Percentiles rank a stretch among this genome's conserved stretches.
These are phyloP conservation scores for Phoma herbarum DNA, from an alignment of 2,329 filamentous ascomycete species.

Conservation along the genomic window DNA sequence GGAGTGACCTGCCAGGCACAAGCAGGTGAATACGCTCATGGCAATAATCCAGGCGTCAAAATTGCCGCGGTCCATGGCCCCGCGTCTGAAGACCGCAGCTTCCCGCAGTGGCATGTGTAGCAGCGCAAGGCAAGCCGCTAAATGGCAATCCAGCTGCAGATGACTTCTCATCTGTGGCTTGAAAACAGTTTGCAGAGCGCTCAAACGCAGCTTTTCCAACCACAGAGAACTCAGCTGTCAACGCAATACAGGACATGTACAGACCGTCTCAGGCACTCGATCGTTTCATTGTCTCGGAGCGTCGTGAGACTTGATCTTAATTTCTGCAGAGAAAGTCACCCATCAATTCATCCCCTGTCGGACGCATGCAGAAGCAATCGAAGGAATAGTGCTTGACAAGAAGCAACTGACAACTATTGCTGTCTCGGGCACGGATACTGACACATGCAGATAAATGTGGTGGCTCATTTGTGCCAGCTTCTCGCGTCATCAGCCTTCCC, in stretches of 20 bases:
- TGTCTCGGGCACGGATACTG: slow-evolving; percentile 23
- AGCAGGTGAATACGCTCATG: not conserved
- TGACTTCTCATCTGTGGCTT: not conserved
- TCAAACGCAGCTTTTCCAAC: not conserved
- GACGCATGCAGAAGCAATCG: not conserved
- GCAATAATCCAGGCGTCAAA: not conserved
- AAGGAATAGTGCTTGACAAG: not conserved
- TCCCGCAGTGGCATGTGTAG: not conserved
- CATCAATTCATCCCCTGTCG: not conserved
- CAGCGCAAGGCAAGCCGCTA: not conserved
- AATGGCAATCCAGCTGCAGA: not conserved
- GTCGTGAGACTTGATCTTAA: not conserved
- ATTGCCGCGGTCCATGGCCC: not conserved
- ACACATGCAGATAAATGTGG: slow-evolving; percentile 3
- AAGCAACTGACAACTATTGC: slow-evolving; percentile 20
- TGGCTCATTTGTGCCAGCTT: not conserved
- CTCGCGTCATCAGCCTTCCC: not conserved
- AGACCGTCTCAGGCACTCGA: not conserved
- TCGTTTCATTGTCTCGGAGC: not conserved
- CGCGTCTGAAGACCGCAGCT: not conserved
- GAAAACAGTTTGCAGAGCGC: not conserved
- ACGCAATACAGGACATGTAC: not conserved
- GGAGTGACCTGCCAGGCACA: not conserved
- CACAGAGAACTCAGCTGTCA: not conserved
- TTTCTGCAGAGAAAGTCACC: not conserved